Percentiles rank a stretch among this genome's conserved stretches.
Evolutionary conservation across 805 yeast species (phyloP).

Genomic region (Lipomyces spencermartinsiae): DNA sequence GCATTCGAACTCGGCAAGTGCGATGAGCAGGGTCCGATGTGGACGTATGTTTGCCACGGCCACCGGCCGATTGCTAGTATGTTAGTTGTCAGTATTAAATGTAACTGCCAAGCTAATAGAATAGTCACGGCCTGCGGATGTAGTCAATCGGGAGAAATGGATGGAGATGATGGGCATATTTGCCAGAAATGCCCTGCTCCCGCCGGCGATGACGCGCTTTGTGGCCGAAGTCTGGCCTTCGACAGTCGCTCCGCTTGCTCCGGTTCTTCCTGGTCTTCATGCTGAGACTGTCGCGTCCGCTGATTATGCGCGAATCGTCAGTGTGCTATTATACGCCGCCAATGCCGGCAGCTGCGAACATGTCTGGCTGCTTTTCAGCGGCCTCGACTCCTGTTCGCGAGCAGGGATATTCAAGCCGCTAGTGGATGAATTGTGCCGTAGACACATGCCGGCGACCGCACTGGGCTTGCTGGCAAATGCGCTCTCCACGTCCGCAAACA

Average conservation of each 20-base stretch:
- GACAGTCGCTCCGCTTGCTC: slow-evolving; percentile 1
- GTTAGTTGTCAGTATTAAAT: neutral
- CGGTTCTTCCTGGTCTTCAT: neutral
- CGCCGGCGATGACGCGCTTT: neutral
- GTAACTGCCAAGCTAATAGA: neutral
- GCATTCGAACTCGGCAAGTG: neutral
- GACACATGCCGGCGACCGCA: slow-evolving; percentile 1
- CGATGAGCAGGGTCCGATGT: neutral
- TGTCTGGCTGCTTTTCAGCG: neutral
- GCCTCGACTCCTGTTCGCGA: neutral
- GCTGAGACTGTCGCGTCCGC: neutral
- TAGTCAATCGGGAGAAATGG: neutral
- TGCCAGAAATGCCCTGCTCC: neutral
- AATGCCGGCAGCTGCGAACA: neutral
- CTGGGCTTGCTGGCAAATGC: neutral
- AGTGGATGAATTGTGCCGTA: neutral
- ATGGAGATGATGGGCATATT: neutral
- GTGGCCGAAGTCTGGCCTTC: neutral
- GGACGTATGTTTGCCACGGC: neutral
- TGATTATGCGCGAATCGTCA: neutral
- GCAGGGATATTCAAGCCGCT: neutral
- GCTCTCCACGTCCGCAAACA: neutral
- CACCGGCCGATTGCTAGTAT: neutral
- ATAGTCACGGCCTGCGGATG: neutral
- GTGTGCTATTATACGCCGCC: neutral